Conservation (phyloP, 768 basidiomycete species). For the Sporobolomyces roseus region DNA sequence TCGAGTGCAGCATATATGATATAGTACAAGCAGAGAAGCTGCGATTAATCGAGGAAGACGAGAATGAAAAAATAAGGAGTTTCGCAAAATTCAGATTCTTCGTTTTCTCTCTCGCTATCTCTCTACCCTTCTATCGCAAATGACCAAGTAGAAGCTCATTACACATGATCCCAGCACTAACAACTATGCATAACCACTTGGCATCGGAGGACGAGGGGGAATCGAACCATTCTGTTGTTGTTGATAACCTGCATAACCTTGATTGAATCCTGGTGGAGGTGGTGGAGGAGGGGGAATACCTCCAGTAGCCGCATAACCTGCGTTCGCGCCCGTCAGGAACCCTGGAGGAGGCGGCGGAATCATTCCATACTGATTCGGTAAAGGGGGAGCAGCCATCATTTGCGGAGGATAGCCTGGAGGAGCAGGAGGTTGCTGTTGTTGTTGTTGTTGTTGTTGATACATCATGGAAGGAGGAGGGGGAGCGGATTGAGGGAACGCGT, state of each 20-base stretch:
- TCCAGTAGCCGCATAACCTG: constrained; percentile 1
- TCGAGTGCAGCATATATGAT: too few species aligned
- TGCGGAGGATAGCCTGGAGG: background rate
- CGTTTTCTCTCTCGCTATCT: too few species aligned
- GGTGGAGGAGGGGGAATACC: constrained; percentile 28
- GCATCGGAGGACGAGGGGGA: too few species aligned
- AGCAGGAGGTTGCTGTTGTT: constrained; percentile 18
- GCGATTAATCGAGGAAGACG: too few species aligned
- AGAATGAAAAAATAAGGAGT: too few species aligned
- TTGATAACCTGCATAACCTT: constrained; percentile 5
- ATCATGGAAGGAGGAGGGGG: constrained; percentile 6
- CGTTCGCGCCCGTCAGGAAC: constrained; percentile 29
- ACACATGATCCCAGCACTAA: too few species aligned
- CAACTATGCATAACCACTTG: too few species aligned
- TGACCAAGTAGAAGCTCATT: too few species aligned
- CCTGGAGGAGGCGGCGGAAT: constrained; percentile 15
- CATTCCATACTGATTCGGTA: too few species aligned
- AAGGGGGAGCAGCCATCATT: background rate
- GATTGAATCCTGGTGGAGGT: constrained; percentile 14
- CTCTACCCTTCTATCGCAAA: too few species aligned
- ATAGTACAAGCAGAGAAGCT: too few species aligned
- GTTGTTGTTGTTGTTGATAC: background rate
- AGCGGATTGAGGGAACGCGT: constrained; percentile 53
- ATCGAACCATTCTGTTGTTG: background rate
- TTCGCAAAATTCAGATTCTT: too few species aligned